Evolutionary conservation across 2,329 filamentous ascomycete genomes (phyloP).

Genomic region (Penicillium sp.): DNA sequence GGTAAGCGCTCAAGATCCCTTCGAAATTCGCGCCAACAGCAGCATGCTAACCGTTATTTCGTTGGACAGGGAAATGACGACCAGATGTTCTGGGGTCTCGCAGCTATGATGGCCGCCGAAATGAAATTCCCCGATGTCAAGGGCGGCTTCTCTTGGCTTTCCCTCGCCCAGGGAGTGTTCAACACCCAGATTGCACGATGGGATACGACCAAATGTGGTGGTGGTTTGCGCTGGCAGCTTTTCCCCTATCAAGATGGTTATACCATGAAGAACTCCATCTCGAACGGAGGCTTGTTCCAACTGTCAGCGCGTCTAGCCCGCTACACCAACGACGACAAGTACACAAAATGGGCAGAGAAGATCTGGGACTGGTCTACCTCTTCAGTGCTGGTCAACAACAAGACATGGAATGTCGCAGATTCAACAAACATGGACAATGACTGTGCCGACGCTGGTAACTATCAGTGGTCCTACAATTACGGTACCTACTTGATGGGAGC

Average conservation of each 20-base stretch:
- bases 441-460: slow-evolving; percentile 63
- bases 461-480: slow-evolving; percentile 69
- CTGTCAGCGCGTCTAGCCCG: slow-evolving; percentile 74
- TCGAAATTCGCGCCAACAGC: background rate
- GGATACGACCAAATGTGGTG: slow-evolving; percentile 67
- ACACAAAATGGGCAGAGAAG: slow-evolving; percentile 63
- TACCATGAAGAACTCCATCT: slow-evolving; percentile 79
- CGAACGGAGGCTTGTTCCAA: slow-evolving; percentile 82
- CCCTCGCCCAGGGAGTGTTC: slow-evolving; percentile 71
- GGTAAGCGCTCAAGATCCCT: slow-evolving; percentile 6
- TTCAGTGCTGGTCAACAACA: slow-evolving; percentile 61
- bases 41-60: background rate
- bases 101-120: slow-evolving; percentile 68
- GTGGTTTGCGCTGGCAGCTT: slow-evolving; percentile 82
- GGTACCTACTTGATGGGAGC: slow-evolving; percentile 62
- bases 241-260: slow-evolving; percentile 75
- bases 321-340: slow-evolving; percentile 64
- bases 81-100: slow-evolving; percentile 70
- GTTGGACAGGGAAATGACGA: slow-evolving; percentile 64
- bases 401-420: slow-evolving; percentile 64
- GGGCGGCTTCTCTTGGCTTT: slow-evolving; percentile 43
- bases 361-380: slow-evolving; percentile 63
- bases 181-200: slow-evolving; percentile 70
- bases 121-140: slow-evolving; percentile 63
- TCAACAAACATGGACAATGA: slow-evolving; percentile 56